phyloP scores from a whole-genome alignment of 805 yeast genomes.

The Priceomyces melissophilus region DNA sequence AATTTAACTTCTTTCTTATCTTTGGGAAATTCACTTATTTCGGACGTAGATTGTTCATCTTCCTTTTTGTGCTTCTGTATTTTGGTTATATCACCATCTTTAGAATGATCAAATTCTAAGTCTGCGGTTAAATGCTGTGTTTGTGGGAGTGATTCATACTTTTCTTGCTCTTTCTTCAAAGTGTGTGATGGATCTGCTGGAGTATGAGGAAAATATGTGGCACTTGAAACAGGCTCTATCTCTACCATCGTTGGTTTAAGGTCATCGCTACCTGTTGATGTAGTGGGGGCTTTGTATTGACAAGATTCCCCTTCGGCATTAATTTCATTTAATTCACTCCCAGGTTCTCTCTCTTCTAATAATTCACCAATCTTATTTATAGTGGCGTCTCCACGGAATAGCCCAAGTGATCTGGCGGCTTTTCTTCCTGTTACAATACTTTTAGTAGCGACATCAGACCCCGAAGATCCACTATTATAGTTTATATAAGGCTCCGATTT shows the following conservation, averaged over 20 bases:
- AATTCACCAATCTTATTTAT: slow-evolving; percentile 8
- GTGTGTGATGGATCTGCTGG: slow-evolving; percentile 21
- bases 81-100: slow-evolving; percentile 28
- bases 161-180: slow-evolving; percentile 6
- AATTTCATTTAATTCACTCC: slow-evolving; percentile 11
- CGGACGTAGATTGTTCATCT: not conserved
- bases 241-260: slow-evolving; percentile 13
- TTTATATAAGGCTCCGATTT: too few relatives aligned
- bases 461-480: slow-evolving; percentile 1
- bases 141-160: slow-evolving; percentile 5
- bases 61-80: slow-evolving; percentile 8
- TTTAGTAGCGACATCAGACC: slow-evolving; percentile 5
- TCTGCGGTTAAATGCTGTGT: slow-evolving; percentile 49
- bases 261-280: slow-evolving; percentile 6
- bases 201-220: slow-evolving; percentile 68
- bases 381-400: slow-evolving; percentile 39
- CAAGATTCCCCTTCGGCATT: slow-evolving; percentile 1
- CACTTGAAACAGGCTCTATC: slow-evolving; percentile 63
- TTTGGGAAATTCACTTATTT: not conserved
- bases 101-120: slow-evolving; percentile 42
- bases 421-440: slow-evolving; percentile 46
- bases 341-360: slow-evolving; percentile 2
- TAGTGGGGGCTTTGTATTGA: not conserved
- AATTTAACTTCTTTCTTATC: slow-evolving; percentile 6
- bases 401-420: slow-evolving; percentile 54